Base-by-base conservation (phyloP, 768 basidiomycete species). In the Myochromella boudieri region DNA sequence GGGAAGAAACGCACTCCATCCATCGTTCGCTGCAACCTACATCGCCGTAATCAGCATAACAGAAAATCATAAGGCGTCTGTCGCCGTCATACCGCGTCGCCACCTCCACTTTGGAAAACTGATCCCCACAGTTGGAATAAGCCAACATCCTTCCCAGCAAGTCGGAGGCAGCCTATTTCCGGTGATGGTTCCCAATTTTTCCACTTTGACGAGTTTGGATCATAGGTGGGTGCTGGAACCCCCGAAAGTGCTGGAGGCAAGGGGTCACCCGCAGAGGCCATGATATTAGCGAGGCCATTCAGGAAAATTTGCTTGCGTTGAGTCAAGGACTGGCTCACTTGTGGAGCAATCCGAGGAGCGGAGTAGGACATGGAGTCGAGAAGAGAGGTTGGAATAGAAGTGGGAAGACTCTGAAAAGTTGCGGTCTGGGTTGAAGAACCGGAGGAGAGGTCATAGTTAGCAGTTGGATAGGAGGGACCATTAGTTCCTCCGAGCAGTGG, bases 201-300 rank as follows among this genome's bases (percentile, higher is more conserved):
- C 83, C 85, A 91, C 17, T 68, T 75, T 1, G 88, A 82, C 33
- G 68, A 74, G 36, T 61, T 63, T 21, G 78, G 82, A 62, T 92
- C 88, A 53, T 81, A 91, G 42, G 68, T 70, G 3, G 77, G 69
- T 41, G 74, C 73, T 14, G 75, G 70, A 38, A 81, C 57, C 37
- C 86, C 84, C 8, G 85, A 89, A 50, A 91, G 70, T 14, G 76
- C 63, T n/a, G 87, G 86, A 2, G 91, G 91, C 3, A 92, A 71
- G 40, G 89, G 88, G n/a, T 65, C 74, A 27, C 74, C 72, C 36
- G 78, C 76, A 49, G 70, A 71, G 41, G 67, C 58, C 76, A 87
- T 85, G 45, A 85, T 56, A 39, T 66, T 76, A 44, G 82, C 81
- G 29, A 92, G 77, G 41, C 77, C 72, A 33, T 60, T 54, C 46